These are phyloP conservation scores for Mercurialis annua DNA, from an alignment of 345 rosid genomes.

Conservation along the genomic window DNA sequence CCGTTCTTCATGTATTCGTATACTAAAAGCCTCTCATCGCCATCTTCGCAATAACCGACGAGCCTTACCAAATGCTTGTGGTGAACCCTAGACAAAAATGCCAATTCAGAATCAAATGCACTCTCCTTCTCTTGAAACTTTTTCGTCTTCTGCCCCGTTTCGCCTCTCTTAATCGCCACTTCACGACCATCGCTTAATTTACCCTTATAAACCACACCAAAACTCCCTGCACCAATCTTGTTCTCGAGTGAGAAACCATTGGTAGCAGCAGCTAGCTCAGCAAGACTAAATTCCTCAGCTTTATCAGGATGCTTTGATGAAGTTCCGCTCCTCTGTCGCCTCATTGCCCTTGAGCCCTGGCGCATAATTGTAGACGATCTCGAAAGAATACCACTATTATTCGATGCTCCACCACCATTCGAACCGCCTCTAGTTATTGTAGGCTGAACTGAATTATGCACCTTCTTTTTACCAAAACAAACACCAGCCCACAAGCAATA, in stretches of 20 bases:
- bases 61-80: conserved; percentile 89
- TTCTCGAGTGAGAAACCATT: conserved; percentile 65
- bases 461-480: conserved; percentile 77
- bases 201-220: conserved; percentile 76
- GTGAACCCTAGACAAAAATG: conserved; percentile 81
- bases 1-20: conserved; percentile 92
- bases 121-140: conserved; percentile 86
- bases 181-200: conserved; percentile 70
- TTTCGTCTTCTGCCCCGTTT: conserved; percentile 55
- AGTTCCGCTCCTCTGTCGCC: conserved; percentile 91
- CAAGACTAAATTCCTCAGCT: conserved; percentile 69
- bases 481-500: conserved; percentile 75
- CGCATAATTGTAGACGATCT: conserved; percentile 68
- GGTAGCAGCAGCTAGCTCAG: conserved; percentile 76
- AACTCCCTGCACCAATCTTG: conserved; percentile 89
- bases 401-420: conserved; percentile 44
- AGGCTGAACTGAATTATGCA: conserved; percentile 93
- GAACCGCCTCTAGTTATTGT: conserved; percentile 70
- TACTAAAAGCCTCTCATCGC: conserved; percentile 77
- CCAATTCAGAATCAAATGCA: conserved; percentile 80
- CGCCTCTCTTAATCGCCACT: conserved; percentile 90
- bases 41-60: conserved; percentile 81
- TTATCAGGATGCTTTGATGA: conserved; percentile 77
- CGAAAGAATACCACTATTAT: conserved; percentile 44
- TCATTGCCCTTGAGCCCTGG: conserved; percentile 70